These are phyloP conservation scores for Glycine tomentella DNA, from an alignment of 306 rosid genomes.

Conservation along the genomic window DNA sequence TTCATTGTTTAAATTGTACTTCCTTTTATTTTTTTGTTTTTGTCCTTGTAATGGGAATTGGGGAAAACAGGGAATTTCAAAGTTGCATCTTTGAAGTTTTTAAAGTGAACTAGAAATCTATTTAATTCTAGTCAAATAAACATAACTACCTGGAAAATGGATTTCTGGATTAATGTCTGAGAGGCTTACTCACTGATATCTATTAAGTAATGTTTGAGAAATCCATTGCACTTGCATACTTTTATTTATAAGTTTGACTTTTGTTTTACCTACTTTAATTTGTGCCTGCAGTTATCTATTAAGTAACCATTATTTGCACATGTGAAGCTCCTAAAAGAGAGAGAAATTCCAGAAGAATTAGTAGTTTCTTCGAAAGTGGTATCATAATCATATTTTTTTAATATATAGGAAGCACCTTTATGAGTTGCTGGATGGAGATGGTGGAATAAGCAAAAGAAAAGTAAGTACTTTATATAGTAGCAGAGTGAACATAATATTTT, in stretches of 20 bases:
- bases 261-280: conserved; percentile 39
- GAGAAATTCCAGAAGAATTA: no score
- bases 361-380: no score
- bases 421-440: no score
- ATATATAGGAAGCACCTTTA: no score
- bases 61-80: background rate
- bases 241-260: conserved; percentile 40
- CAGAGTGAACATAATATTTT: no score
- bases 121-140: conserved; percentile 5
- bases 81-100: background rate
- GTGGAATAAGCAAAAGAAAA: no score
- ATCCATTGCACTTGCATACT: background rate
- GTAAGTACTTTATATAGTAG: no score
- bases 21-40: conserved; percentile 3
- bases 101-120: conserved; percentile 1
- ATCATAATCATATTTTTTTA: no score
- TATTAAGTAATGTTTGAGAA: no score
- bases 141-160: conserved; percentile 22
- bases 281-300: conserved; percentile 70
- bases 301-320: conserved; percentile 78
- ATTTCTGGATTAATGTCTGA: background rate
- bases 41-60: conserved; percentile 10
- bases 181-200: no score
- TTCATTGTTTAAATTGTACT: background rate
- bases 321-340: conserved; percentile 64